Percentiles rank a stretch among this genome's conserved stretches.
Conservation (phyloP, 1,284 basidiomycete genomes). For the Austroboletus niveus region DNA sequence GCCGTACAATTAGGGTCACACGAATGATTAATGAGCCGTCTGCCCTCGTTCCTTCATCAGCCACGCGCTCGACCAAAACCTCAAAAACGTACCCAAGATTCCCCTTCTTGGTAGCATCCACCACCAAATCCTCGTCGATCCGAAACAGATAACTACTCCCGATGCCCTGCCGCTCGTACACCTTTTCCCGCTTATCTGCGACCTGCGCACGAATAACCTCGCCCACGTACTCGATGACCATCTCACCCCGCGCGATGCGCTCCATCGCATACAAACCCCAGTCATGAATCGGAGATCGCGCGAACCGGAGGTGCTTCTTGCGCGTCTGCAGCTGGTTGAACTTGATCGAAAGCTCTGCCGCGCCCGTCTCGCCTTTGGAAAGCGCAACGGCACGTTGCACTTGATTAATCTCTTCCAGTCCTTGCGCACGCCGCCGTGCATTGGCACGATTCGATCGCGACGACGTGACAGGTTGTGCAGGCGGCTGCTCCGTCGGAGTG, state of each 20-base stretch:
- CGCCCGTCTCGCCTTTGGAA: conserved; percentile 69
- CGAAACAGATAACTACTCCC: conserved; percentile 94
- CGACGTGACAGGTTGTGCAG: conserved; percentile 64
- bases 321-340: conserved; percentile 98
- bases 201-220: conserved; percentile 95
- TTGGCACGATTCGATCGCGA: conserved; percentile 93
- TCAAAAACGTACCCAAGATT: conserved; percentile 80
- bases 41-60: conserved; percentile 30
- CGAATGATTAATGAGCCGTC: conserved; percentile 93
- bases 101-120: conserved; percentile 98
- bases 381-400: conserved; percentile 72
- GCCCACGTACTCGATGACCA: conserved; percentile 99
- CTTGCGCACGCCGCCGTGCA: conserved; percentile 88
- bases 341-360: conserved; percentile 75
- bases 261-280: conserved; percentile 98
- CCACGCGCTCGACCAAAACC: conserved; percentile 8
- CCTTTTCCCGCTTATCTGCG: conserved; percentile 95
- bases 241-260: conserved; percentile 90
- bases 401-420: conserved; percentile 93
- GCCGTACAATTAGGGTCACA: conserved; percentile 98
- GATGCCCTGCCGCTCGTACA: conserved; percentile 94
- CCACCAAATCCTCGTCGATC: conserved; percentile 89
- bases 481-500: conserved; percentile 41
- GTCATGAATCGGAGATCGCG: conserved; percentile 95
- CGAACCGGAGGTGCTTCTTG: conserved; percentile 97